Base-by-base conservation (phyloP, 139 green algal species). In the Klebsormidium nitens region DNA sequence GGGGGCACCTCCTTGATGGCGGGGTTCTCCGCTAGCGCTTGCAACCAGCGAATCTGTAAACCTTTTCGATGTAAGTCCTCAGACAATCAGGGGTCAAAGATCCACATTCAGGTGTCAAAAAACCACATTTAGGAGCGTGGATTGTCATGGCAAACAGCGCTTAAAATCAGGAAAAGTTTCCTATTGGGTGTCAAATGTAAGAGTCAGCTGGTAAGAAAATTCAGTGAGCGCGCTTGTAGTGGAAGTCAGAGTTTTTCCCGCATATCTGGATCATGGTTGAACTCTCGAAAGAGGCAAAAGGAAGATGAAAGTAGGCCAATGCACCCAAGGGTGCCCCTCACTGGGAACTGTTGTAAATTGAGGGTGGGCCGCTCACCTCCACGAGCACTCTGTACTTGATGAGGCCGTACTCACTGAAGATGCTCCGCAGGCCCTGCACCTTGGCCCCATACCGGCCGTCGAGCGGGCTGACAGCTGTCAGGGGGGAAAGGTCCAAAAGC, bases 391-490 rank as follows among this genome's bases (percentile, higher is more conserved):
- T 86, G 47, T 86, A 91, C 37, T 84, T 82, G 70, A 98, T 97
- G 57, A 99, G 87, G 8, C 90, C 95, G 75, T 93, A 98, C 82
- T 99, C 95, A 68, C 82, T 92, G 79, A 98, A 97, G 63, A 87
- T 88, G 39, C 60, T n/a, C 48, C 95, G 86, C 61, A 98, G 83
- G 0, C 65, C 77, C 0, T 75, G 65, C 11, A 88, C 84, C 56
- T 74, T 76, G 38, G 74, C 88, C 11, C 28, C 72, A 69, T 98
- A 98, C 6, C 93, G 89, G 5, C 80, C 80, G 66, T 85, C 80
- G 39, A 85, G 39, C 14, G 80, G 80, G 4, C 59, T 63, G 29
- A 85, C 34, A 5, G 80, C 80, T 29, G 75, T 81, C 34, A 85
- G 69, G 3, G 56, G 36, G 8, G 59, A 69, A 17, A 84, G 68